These are phyloP conservation scores for Penicillium paradoxum DNA, from an alignment of 495 filamentous ascomycete genomes.

Conservation along the genomic window DNA sequence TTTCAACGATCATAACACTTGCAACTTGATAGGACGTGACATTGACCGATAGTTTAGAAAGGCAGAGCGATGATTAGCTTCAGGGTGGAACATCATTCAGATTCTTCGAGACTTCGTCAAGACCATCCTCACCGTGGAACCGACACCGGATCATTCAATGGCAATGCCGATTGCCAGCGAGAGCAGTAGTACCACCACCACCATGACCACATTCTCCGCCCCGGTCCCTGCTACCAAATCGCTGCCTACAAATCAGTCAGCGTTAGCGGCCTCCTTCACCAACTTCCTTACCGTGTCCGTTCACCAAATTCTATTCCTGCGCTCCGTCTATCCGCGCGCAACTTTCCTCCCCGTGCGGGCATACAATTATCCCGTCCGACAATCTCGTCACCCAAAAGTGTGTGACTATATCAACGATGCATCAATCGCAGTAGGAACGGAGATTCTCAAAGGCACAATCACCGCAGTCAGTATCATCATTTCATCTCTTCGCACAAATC, in stretches of 20 bases:
- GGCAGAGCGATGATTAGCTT: slow-evolving; percentile 51
- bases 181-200: slow-evolving; percentile 41
- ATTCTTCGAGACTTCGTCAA: slow-evolving; percentile 42
- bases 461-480: slow-evolving; percentile 71
- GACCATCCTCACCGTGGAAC: slow-evolving; percentile 36
- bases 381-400: slow-evolving; percentile 84
- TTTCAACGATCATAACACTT: not conserved
- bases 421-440: slow-evolving; percentile 65
- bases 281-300: slow-evolving; percentile 83
- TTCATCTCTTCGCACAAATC: slow-evolving; percentile 53
- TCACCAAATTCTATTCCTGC: slow-evolving; percentile 90
- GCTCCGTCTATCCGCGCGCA: slow-evolving; percentile 70
- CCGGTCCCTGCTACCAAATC: slow-evolving; percentile 41
- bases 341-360: slow-evolving; percentile 79
- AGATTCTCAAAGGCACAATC: slow-evolving; percentile 69
- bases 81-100: slow-evolving; percentile 46
- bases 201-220: slow-evolving; percentile 45
- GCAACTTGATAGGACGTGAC: not conserved
- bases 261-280: slow-evolving; percentile 46
- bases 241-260: slow-evolving; percentile 43
- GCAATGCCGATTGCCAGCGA: slow-evolving; percentile 49
- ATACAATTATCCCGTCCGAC: slow-evolving; percentile 85
- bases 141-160: slow-evolving; percentile 35
- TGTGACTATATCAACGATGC: slow-evolving; percentile 88
- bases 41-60: slow-evolving; percentile 37